Evolutionary conservation across 345 rosid species (phyloP), one percentile per base, ranked within the genome.

Genomic region (Draba incana): DNA sequence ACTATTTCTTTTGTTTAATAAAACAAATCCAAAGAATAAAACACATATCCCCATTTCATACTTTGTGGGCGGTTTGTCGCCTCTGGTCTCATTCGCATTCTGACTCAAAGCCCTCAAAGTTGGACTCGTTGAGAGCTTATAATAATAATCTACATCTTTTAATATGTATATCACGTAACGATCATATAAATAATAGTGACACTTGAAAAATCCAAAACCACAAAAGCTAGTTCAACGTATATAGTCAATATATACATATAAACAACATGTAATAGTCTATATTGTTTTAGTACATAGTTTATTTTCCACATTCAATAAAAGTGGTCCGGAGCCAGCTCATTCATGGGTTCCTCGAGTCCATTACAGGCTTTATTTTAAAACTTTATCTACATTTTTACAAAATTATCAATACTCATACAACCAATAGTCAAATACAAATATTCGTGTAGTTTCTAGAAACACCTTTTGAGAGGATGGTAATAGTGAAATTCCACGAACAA

Each of bases 311-410:
- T 72, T 47, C 37, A 64, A 64, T 72, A 20, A 1, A 64, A 49
- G 69, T 71, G 75, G 63, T 53, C 75, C 69, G 57, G 46, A 54
- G 47, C 63, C 75, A 71, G 62, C 75, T 62, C 75, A 71, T n/a
- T 27, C 52, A 31, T 73, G 66, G 62, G 66, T 51, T 66, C 46
- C 12, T 20, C 16, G 11, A 24, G 33, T 24, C 66, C 55, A 42
- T 31, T 10, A 5, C 6, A 13, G 8, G 51, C 53, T 50, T 65
- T 30, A 39, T 50, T 65, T 30, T 20, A 20, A 30, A 10, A 24
- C 30, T 13, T 35, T 55, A 37, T 54, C 15, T 55, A 47, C 23
- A 14, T 62, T 44, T 49, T 41, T 8, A 16, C 53, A 10, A 23
- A 33, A 33, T 33, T 41, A 15, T 39, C 16, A 28, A 38, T 43